These are phyloP conservation scores for Populus deltoides DNA, from an alignment of 345 rosid genomes.

Conservation along the genomic window DNA sequence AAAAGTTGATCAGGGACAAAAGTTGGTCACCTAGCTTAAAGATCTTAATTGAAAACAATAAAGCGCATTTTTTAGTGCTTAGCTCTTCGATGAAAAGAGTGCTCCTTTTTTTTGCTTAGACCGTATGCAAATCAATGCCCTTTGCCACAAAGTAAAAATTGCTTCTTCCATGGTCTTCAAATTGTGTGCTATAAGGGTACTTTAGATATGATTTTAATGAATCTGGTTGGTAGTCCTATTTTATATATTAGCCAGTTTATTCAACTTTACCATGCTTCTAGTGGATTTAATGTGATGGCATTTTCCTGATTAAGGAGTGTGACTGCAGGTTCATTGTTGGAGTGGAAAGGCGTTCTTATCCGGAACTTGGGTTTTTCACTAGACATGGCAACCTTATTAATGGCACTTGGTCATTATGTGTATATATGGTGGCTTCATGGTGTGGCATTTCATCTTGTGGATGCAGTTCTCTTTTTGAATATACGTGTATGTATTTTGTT, in stretches of 20 bases:
- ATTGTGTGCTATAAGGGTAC: background rate
- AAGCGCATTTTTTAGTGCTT: background rate
- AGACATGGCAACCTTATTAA: constrained; percentile 85
- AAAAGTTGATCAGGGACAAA: background rate
- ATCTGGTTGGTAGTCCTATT: background rate
- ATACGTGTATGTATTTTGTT: constrained; percentile 66
- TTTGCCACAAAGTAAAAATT: background rate
- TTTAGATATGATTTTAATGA: background rate
- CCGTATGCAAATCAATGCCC: background rate
- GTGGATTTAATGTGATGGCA: background rate
- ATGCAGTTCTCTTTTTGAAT: constrained; percentile 83
- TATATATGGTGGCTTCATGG: constrained; percentile 97
- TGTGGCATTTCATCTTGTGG: constrained; percentile 89
- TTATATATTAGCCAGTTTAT: background rate
- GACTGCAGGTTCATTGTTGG: constrained; percentile 73
- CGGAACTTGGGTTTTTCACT: constrained; percentile 88
- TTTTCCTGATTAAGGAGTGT: constrained; percentile 17
- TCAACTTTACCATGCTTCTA: background rate
- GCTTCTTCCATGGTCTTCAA: background rate
- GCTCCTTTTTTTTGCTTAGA: background rate
- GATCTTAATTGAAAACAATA: background rate
- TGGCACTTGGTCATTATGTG: constrained; percentile 92
- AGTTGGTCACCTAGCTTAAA: background rate
- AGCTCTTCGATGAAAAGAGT: background rate
- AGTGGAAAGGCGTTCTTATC: constrained; percentile 90